phyloP scores from a whole-genome alignment of 768 basidiomycete species.

The Leccinum subtestaceum region DNA sequence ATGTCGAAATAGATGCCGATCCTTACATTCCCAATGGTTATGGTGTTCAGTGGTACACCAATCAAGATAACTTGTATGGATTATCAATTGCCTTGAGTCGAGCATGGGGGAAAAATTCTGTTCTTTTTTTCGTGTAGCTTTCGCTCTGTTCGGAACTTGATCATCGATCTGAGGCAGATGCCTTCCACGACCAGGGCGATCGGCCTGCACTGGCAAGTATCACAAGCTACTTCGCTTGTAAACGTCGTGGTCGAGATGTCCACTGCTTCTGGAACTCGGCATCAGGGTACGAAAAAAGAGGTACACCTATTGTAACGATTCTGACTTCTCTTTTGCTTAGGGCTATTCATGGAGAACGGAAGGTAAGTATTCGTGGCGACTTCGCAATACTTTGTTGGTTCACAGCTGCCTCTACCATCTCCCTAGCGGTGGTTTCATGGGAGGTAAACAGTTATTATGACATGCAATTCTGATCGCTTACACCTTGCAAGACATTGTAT shows the following conservation, averaged over 20 bases:
- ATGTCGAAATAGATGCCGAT: no score
- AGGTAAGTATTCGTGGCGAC: constrained; percentile 25
- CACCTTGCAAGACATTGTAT: constrained; percentile 40
- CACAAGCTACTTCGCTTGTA: constrained; percentile 70
- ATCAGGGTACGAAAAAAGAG: constrained; percentile 52
- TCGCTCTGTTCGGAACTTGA: constrained; percentile 70
- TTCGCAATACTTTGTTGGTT: not conserved
- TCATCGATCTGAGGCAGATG: constrained; percentile 63
- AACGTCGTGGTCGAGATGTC: constrained; percentile 76
- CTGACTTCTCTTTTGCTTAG: constrained; percentile 10
- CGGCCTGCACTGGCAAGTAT: constrained; percentile 80
- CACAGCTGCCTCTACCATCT: not conserved
- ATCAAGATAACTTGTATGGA: constrained; percentile 26
- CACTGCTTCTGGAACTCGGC: constrained; percentile 52
- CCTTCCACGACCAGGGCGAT: constrained; percentile 53
- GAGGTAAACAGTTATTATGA: constrained; percentile 41
- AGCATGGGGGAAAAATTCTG: constrained; percentile 3
- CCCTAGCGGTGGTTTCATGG: constrained; percentile 47
- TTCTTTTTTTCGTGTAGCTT: constrained; percentile 38
- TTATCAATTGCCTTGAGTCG: not conserved
- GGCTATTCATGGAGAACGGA: constrained; percentile 79
- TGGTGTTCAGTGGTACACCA: constrained; percentile 28
- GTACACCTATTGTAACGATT: not conserved
- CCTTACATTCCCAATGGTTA: no score
- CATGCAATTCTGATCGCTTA: not conserved